A percentile compares a stretch with the other conserved stretches of the same genome.
Conservation (phyloP, 1,284 basidiomycete genomes). For the Nidula niveotomentosa region DNA sequence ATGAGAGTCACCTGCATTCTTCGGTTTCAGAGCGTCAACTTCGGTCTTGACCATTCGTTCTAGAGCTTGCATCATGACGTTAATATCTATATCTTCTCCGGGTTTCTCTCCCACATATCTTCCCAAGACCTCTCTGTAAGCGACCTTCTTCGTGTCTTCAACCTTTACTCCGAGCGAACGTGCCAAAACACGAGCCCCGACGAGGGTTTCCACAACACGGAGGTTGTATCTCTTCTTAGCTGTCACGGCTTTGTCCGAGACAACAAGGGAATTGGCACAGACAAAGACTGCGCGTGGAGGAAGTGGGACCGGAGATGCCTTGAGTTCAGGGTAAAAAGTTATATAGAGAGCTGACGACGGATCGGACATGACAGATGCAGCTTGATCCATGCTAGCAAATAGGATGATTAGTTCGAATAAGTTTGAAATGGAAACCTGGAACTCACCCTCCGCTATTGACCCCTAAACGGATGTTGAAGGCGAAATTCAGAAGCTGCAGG, state of each 20-base stretch:
- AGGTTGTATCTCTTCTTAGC: constrained; percentile 84
- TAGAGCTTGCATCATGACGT: constrained; percentile 46
- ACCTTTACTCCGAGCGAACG: constrained; percentile 41
- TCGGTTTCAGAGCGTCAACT: constrained; percentile 53
- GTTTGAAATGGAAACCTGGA: not conserved
- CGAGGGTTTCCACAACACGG: constrained; percentile 84
- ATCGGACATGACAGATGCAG: constrained; percentile 75
- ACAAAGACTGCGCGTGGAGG: constrained; percentile 62
- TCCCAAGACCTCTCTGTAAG: constrained; percentile 52
- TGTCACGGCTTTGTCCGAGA: constrained; percentile 79
- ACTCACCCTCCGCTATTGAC: constrained; percentile 77
- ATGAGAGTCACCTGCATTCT: constrained; percentile 17
- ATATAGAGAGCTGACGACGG: constrained; percentile 76
- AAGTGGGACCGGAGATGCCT: constrained; percentile 63
- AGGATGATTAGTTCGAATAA: not conserved
- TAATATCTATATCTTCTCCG: constrained; percentile 39
- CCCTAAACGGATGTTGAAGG: constrained; percentile 23
- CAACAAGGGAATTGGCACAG: constrained; percentile 82
- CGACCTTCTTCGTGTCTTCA: constrained; percentile 52
- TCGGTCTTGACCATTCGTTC: constrained; percentile 41
- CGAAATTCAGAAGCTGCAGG: constrained; percentile 2
- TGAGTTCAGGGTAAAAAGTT: constrained; percentile 77
- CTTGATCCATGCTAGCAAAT: constrained; percentile 73
- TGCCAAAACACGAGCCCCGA: constrained; percentile 73
- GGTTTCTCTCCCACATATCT: constrained; percentile 42